Base-by-base conservation (phyloP, 1,139 yeast genomes). In the Protomyces lactucae-debilis region DNA sequence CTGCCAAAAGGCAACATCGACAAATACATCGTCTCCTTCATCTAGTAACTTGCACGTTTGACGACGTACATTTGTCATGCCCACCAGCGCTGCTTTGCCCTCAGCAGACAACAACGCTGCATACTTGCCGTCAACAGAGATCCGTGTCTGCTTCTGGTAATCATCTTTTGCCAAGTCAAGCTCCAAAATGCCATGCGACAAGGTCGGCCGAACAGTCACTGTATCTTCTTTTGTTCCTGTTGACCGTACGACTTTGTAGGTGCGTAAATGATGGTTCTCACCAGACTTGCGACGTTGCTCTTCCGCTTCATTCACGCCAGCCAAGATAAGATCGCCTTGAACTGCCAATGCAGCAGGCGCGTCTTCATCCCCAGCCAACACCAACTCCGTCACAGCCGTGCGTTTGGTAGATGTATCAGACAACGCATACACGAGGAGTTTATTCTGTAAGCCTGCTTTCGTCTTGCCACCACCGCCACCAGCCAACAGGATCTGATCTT, bases 401-500 rank as follows among this genome's bases (percentile, higher is more conserved):
- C 57, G 45, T 55, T 59, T 52, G 3, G 57, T 40, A 2, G 56
- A n/a, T 4, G 40, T 52, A n/a, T 39, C 40, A n/a, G 43, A 28
- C 5, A 28, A n/a, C 9, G 57, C 40, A 23, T 59, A 52, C 10
- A 55, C 57, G 36, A 55, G 56, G 21, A 59, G 43, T 3, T 55
- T 55, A 40, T 59, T 59, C 21, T 39, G 35, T 18, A 52, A 57
- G 9, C 67, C 63, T 14, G 65, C 55, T 54, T 45, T 48, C 23
- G 59, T 48, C 45, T 57, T 57, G 14, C 48, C 48, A 25, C 60
- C 56, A 16, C 35, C 61, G 60, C 52, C 67, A 46, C 46, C 56
- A 52, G 57, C 68, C 54, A 57, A 64, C 32, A 53, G 57, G 40
- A 40, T 35, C 40, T 18, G 67, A 54, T 52, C 68, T 60, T 32